These are phyloP conservation scores for Hericium rajendrae DNA, from an alignment of 768 basidiomycete species.

Conservation along the genomic window DNA sequence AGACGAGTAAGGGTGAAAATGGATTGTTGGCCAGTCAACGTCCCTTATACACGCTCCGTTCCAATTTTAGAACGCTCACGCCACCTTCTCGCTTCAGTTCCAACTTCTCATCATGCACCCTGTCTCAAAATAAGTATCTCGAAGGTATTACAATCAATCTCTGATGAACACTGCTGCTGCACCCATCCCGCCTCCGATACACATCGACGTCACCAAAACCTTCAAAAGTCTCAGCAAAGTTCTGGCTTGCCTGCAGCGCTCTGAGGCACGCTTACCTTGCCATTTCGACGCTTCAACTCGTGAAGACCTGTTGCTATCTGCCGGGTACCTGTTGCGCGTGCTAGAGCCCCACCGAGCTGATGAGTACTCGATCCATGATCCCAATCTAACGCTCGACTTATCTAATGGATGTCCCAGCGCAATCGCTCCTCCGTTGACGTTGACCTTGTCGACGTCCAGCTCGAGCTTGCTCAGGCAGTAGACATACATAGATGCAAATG, in stretches of 20 bases:
- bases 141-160: constrained; percentile 23
- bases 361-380: constrained; percentile 5
- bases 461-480: constrained; percentile 61
- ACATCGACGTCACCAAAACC: constrained; percentile 83
- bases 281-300: constrained; percentile 57
- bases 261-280: constrained; percentile 38
- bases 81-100: neutral
- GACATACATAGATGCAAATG: constrained; percentile 77
- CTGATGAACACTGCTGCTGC: constrained; percentile 67
- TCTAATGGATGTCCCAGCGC: constrained; percentile 79
- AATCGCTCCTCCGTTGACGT: constrained; percentile 88
- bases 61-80: neutral
- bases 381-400: constrained; percentile 30
- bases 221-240: constrained; percentile 16
- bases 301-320: constrained; percentile 80
- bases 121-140: neutral
- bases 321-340: constrained; percentile 73
- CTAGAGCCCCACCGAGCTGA: constrained; percentile 13
- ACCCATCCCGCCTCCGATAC: constrained; percentile 89
- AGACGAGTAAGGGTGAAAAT: neutral
- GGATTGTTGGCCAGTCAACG: neutral
- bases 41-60: neutral
- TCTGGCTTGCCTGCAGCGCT: neutral
- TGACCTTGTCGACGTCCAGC: constrained; percentile 56
- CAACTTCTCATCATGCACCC: neutral